Percentiles rank a stretch among this genome's conserved stretches.
phyloP scores from a whole-genome alignment of 1,139 yeast genomes.

The Blastobotrys persicus region DNA sequence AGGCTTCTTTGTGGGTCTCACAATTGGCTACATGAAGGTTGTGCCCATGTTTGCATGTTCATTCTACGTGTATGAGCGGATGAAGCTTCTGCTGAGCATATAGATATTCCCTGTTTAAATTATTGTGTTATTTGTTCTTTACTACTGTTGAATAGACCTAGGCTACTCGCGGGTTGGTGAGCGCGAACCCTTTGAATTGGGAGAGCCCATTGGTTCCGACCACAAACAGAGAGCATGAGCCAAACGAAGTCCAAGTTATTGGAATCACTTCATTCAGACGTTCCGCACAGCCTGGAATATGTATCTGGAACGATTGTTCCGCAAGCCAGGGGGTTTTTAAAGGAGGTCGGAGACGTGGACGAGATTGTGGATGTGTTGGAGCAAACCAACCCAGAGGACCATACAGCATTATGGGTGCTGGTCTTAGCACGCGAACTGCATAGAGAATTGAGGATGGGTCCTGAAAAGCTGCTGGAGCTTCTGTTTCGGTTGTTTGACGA shows the following conservation, averaged over 20 bases:
- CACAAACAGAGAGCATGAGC: background rate
- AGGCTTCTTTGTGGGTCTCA: conserved; percentile 90
- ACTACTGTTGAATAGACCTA: too few species aligned
- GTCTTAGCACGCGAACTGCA: background rate
- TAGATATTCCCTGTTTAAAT: too few species aligned
- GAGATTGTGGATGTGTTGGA: conserved; percentile 6
- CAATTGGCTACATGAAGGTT: conserved; percentile 92
- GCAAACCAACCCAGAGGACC: conserved; percentile 7
- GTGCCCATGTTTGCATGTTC: conserved; percentile 98
- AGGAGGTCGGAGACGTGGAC: background rate
- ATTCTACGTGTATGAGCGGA: conserved; percentile 90
- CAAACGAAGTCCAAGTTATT: background rate
- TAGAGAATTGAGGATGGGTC: background rate
- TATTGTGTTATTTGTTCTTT: too few species aligned
- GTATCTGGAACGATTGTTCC: background rate
- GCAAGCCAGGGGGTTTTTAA: background rate
- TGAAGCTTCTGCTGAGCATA: conserved; percentile 46
- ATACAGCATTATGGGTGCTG: background rate
- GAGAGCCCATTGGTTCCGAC: too few species aligned
- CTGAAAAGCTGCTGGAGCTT: background rate
- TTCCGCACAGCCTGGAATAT: background rate
- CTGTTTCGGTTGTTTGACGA: conserved; percentile 3
- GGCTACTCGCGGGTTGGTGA: too few species aligned
- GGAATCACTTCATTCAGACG: background rate
- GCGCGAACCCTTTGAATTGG: too few species aligned